Evolutionary conservation across 140 eudicot genomes (phyloP).

Genomic region (Flaveria floridana): DNA sequence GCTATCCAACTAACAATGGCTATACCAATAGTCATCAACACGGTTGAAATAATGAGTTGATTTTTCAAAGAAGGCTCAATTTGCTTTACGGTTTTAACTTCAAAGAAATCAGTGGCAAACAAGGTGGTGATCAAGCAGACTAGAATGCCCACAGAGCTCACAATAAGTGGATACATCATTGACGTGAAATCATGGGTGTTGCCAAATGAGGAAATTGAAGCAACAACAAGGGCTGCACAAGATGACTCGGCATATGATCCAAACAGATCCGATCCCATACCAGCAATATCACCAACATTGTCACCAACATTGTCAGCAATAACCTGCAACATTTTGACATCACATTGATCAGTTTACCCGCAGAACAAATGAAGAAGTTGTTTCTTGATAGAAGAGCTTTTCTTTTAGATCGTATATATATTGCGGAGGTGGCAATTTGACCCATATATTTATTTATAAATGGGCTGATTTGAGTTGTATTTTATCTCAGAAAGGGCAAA

Average conservation of each 20-base stretch:
- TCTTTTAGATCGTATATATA: neutral
- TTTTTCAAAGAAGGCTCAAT: slow-evolving; percentile 81
- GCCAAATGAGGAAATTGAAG: slow-evolving; percentile 87
- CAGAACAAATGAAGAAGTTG: neutral
- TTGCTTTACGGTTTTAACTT: slow-evolving; percentile 68
- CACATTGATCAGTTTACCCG: slow-evolving; percentile 1
- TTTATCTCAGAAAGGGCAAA: slow-evolving; percentile 1
- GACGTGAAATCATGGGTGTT: slow-evolving; percentile 74
- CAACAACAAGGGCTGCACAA: slow-evolving; percentile 88
- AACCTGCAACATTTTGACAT: slow-evolving; percentile 47
- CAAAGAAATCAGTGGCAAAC: slow-evolving; percentile 88
- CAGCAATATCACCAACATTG: slow-evolving; percentile 93
- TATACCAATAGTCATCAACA: slow-evolving; percentile 68
- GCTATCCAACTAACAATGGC: slow-evolving; percentile 69
- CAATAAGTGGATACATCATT: slow-evolving; percentile 68
- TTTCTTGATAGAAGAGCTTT: slow-evolving; percentile 12
- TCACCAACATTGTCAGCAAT: slow-evolving; percentile 95
- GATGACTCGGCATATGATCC: slow-evolving; percentile 90
- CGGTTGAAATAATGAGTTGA: slow-evolving; percentile 77
- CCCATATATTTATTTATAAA: neutral
- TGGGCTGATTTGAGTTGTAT: neutral
- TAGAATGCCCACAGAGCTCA: slow-evolving; percentile 75
- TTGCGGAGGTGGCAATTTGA: neutral
- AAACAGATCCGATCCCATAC: slow-evolving; percentile 92
- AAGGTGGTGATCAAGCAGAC: slow-evolving; percentile 80